Conservation (phyloP, 768 basidiomycete species). For the Paxillus rubicundulus region DNA sequence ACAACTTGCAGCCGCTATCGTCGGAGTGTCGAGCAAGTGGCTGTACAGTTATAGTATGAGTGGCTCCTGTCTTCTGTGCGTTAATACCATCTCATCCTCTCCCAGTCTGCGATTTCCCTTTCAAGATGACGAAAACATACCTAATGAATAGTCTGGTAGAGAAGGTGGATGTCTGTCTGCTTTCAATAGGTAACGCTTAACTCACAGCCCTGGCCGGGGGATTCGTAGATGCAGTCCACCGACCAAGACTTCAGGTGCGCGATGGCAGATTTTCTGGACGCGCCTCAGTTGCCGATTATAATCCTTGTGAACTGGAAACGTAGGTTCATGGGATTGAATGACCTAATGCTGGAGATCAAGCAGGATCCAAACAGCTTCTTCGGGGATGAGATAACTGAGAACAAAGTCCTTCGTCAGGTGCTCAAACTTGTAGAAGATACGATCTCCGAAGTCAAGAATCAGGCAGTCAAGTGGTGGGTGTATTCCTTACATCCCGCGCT, state of each 20-base stretch:
- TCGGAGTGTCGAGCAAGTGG: not conserved
- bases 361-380: constrained; percentile 71
- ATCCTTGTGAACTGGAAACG: constrained; percentile 11
- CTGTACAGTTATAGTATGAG: not conserved
- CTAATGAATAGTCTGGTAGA: constrained; percentile 83
- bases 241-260: constrained; percentile 86
- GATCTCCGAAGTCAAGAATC: constrained; percentile 98
- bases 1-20: too few relatives aligned
- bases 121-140: constrained; percentile 79
- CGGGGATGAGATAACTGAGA: constrained; percentile 85
- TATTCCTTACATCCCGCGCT: not conserved
- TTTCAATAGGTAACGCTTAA: not conserved
- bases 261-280: constrained; percentile 15
- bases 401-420: constrained; percentile 80
- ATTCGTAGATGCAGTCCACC: constrained; percentile 75
- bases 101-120: not conserved
- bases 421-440: constrained; percentile 87
- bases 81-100: not conserved
- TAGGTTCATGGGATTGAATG: constrained; percentile 96
- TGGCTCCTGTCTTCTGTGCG: constrained; percentile 24
- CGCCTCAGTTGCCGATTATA: constrained; percentile 15
- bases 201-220: constrained; percentile 3
- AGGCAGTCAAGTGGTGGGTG: constrained; percentile 88
- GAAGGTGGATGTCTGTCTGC: constrained; percentile 46
- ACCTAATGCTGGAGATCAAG: constrained; percentile 86